phyloP scores from a whole-genome alignment of 1,139 yeast genomes.

The Hemisphaericaspora subhashii region DNA sequence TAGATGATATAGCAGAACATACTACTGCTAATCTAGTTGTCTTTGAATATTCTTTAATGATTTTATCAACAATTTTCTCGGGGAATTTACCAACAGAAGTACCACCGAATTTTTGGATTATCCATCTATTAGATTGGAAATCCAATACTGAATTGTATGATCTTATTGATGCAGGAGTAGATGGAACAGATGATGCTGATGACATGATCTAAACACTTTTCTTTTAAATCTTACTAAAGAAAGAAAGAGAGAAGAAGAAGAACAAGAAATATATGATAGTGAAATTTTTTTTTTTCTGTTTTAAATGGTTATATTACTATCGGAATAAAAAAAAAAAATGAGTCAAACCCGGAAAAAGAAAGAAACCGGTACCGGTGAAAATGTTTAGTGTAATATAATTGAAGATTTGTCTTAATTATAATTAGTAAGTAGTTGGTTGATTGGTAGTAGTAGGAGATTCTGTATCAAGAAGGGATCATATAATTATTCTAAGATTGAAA shows the following conservation, averaged over 20 bases:
- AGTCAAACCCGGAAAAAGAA: background rate
- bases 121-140: slow-evolving; percentile 57
- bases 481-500: too few relatives aligned
- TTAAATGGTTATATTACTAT: too few relatives aligned
- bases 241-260: background rate
- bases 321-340: too few relatives aligned
- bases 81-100: slow-evolving; percentile 98
- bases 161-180: slow-evolving; percentile 10
- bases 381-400: too few relatives aligned
- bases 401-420: too few relatives aligned
- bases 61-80: slow-evolving; percentile 76
- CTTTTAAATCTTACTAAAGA: too few relatives aligned
- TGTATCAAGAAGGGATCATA: too few relatives aligned
- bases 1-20: slow-evolving; percentile 91
- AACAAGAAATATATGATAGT: background rate
- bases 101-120: slow-evolving; percentile 95
- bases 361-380: background rate
- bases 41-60: slow-evolving; percentile 64
- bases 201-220: too few relatives aligned
- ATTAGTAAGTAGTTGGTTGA: too few relatives aligned
- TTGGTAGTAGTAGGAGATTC: too few relatives aligned
- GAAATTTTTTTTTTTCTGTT: too few relatives aligned
- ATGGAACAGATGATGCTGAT: too few relatives aligned
- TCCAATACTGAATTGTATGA: slow-evolving; percentile 48
- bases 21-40: slow-evolving; percentile 85